Conservation (phyloP, 176 grass and related monocot genomes). For the Tillandsia fasciculata region DNA sequence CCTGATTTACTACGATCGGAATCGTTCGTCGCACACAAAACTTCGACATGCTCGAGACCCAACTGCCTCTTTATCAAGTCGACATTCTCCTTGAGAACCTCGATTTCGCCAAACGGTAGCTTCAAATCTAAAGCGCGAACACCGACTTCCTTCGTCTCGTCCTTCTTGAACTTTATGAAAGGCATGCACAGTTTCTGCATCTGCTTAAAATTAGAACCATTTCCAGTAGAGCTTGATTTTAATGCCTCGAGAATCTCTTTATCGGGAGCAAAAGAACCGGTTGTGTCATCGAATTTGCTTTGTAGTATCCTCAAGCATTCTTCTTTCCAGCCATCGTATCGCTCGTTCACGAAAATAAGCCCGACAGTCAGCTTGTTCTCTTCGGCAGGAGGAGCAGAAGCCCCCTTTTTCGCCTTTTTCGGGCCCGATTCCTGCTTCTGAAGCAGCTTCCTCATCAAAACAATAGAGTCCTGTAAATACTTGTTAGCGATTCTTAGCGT, state of each 20-base stretch:
- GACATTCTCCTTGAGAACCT: slow-evolving; percentile 48
- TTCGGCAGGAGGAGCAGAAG: slow-evolving; percentile 21
- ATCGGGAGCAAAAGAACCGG: slow-evolving; percentile 37
- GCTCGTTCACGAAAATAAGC: slow-evolving; percentile 56
- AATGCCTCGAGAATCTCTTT: slow-evolving; percentile 50
- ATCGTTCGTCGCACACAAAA: slow-evolving; percentile 27
- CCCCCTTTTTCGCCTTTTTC: slow-evolving; percentile 68
- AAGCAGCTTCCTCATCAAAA: slow-evolving; percentile 56
- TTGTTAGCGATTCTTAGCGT: slow-evolving; percentile 61
- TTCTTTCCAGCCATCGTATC: slow-evolving; percentile 76
- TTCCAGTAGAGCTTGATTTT: slow-evolving; percentile 34
- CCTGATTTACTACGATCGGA: slow-evolving; percentile 35
- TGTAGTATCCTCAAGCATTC: slow-evolving; percentile 56
- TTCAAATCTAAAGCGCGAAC: slow-evolving; percentile 47
- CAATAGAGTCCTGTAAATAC: slow-evolving; percentile 67
- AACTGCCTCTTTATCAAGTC: slow-evolving; percentile 63
- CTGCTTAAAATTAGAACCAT: slow-evolving; percentile 49
- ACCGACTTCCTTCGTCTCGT: slow-evolving; percentile 40
- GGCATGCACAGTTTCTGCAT: slow-evolving; percentile 76
- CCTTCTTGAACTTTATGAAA: slow-evolving; percentile 69
- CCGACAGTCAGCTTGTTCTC: slow-evolving; percentile 43
- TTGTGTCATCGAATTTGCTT: slow-evolving; percentile 33
- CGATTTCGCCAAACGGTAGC: slow-evolving; percentile 56
- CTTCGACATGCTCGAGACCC: slow-evolving; percentile 42
- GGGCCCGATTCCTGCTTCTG: slow-evolving; percentile 63